Percentiles rank a stretch among this genome's conserved stretches.
These are phyloP conservation scores for Neurospora sp. DNA, from an alignment of 495 filamentous ascomycete species.

Conservation along the genomic window DNA sequence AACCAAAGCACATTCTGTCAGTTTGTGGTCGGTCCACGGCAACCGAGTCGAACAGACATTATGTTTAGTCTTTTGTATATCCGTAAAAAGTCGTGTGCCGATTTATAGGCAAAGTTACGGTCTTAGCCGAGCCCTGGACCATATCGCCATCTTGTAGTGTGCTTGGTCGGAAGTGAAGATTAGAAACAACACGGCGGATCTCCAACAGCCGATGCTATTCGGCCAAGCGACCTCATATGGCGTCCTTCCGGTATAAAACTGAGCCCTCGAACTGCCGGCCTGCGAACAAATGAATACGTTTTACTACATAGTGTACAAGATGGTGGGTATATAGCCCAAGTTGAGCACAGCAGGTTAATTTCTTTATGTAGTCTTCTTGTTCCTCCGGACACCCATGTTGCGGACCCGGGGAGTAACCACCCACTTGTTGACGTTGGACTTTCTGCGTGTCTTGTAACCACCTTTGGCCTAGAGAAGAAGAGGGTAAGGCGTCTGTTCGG, in stretches of 20 bases:
- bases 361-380: conserved; percentile 33
- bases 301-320: conserved; percentile 26
- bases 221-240: not conserved
- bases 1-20: not conserved
- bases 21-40: not conserved
- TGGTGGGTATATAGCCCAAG: conserved; percentile 10
- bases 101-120: not conserved
- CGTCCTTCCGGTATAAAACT: not conserved
- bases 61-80: not conserved
- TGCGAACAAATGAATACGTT: conserved; percentile 3
- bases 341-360: conserved; percentile 2
- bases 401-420: conserved; percentile 64
- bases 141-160: not conserved
- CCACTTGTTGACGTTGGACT: conserved; percentile 66
- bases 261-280: not conserved
- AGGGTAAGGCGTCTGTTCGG: conserved; percentile 21
- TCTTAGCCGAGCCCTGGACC: not conserved
- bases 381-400: conserved; percentile 64
- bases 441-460: conserved; percentile 86
- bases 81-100: not conserved
- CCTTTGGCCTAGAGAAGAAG: conserved; percentile 62
- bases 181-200: not conserved
- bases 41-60: not conserved
- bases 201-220: not conserved
- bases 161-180: not conserved